Conservation (phyloP, 176 grass and related monocot genomes). For the Avena insularis region DNA sequence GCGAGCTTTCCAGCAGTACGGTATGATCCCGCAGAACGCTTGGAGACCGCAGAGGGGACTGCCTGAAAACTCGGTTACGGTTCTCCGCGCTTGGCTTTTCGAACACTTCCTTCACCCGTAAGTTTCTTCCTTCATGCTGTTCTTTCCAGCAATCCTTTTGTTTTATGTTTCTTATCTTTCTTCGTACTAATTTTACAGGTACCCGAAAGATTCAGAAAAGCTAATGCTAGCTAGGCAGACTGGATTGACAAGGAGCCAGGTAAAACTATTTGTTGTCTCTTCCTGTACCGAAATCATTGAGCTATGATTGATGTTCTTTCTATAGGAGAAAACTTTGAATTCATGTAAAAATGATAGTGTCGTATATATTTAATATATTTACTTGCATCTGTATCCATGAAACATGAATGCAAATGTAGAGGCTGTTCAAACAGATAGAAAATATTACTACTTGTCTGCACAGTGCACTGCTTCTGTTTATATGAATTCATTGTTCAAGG, state of each 20-base stretch:
- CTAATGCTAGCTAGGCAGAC: constrained; percentile 96
- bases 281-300: background rate
- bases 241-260: constrained; percentile 93
- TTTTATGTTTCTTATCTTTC: constrained; percentile 34
- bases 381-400: background rate
- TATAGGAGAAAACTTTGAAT: background rate
- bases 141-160: background rate
- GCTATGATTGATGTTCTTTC: background rate
- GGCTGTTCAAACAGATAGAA: background rate
- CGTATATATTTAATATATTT: background rate
- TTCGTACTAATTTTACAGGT: constrained; percentile 59
- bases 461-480: background rate
- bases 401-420: background rate
- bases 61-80: constrained; percentile 88
- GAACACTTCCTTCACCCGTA: constrained; percentile 99
- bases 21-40: constrained; percentile 92
- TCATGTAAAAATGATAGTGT: background rate
- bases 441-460: background rate
- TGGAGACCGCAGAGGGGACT: constrained; percentile 97
- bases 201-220: constrained; percentile 99
- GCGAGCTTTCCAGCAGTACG: constrained; percentile 88
- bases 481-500: no score
- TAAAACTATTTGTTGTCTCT: constrained; percentile 42
- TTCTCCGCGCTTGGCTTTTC: constrained; percentile 97
- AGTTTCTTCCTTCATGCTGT: constrained; percentile 13